These are phyloP conservation scores for Rhodotorula sp. DNA, from an alignment of 1,284 basidiomycete genomes.

Conservation along the genomic window DNA sequence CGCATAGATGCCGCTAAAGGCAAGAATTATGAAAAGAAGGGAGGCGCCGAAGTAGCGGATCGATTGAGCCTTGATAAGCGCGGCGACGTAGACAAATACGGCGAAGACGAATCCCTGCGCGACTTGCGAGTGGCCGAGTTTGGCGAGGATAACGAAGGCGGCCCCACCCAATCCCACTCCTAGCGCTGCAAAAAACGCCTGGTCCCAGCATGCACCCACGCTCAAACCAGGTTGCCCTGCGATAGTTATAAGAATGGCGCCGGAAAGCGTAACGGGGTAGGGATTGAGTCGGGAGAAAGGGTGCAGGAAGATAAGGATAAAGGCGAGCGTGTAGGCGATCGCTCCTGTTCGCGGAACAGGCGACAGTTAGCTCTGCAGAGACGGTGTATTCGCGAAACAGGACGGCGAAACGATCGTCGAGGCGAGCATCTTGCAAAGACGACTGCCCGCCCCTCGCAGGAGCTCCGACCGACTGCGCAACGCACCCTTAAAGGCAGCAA, in stretches of 20 bases:
- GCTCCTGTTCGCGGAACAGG: background rate
- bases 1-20: slow-evolving; percentile 48
- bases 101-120: slow-evolving; percentile 50
- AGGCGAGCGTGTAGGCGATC: slow-evolving; percentile 17
- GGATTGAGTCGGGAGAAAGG: slow-evolving; percentile 42
- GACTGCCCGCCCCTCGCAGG: background rate
- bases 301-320: slow-evolving; percentile 46
- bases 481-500: slow-evolving; percentile 13
- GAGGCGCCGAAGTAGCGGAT: slow-evolving; percentile 15
- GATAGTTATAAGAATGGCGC: slow-evolving; percentile 44
- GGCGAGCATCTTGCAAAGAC: background rate
- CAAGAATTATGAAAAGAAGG: slow-evolving; percentile 28
- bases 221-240: slow-evolving; percentile 46
- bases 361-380: background rate
- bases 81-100: slow-evolving; percentile 12
- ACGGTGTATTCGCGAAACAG: too few relatives aligned
- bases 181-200: slow-evolving; percentile 41
- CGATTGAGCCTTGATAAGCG: slow-evolving; percentile 29
- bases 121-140: slow-evolving; percentile 44
- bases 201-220: slow-evolving; percentile 38
- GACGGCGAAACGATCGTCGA: background rate
- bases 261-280: slow-evolving; percentile 44
- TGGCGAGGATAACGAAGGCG: slow-evolving; percentile 47
- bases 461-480: too few relatives aligned
- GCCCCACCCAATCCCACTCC: slow-evolving; percentile 45